Conservation (phyloP, 257 asterid genomes). For the Gentiana straminea region DNA sequence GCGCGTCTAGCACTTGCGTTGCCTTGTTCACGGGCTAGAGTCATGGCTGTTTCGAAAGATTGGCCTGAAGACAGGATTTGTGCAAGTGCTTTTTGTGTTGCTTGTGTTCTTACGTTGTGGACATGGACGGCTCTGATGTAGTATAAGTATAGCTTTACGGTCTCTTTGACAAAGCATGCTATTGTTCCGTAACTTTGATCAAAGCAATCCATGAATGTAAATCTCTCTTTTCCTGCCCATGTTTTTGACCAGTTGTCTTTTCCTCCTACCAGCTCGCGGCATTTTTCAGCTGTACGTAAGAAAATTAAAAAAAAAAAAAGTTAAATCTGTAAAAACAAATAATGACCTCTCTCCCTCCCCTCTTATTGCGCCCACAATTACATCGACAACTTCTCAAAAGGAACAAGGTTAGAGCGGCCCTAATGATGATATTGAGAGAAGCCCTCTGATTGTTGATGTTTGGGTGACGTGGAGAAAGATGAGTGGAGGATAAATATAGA, state of each 20-base stretch:
- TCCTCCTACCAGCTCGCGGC: conserved; percentile 37
- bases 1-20: conserved; percentile 29
- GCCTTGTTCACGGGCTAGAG: conserved; percentile 28
- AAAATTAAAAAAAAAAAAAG: background rate
- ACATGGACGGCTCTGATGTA: conserved; percentile 38
- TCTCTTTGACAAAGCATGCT: conserved; percentile 37
- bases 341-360: background rate
- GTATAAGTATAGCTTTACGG: conserved; percentile 30
- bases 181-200: conserved; percentile 45
- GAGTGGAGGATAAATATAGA: no score
- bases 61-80: conserved; percentile 17
- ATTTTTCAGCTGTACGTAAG: conserved; percentile 39
- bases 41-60: conserved; percentile 17
- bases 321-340: background rate
- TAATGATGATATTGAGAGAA: background rate
- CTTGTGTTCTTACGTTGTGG: conserved; percentile 28
- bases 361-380: no score
- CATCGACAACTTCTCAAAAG: no score
- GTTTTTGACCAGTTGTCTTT: conserved; percentile 24
- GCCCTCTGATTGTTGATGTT: background rate
- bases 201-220: conserved; percentile 37
- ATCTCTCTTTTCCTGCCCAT: conserved; percentile 27
- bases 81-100: conserved; percentile 22
- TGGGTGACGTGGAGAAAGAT: no score
- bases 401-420: background rate